These are phyloP conservation scores for Trichophyton schoenleinii DNA, from an alignment of 2,329 filamentous ascomycete species.

Conservation along the genomic window DNA sequence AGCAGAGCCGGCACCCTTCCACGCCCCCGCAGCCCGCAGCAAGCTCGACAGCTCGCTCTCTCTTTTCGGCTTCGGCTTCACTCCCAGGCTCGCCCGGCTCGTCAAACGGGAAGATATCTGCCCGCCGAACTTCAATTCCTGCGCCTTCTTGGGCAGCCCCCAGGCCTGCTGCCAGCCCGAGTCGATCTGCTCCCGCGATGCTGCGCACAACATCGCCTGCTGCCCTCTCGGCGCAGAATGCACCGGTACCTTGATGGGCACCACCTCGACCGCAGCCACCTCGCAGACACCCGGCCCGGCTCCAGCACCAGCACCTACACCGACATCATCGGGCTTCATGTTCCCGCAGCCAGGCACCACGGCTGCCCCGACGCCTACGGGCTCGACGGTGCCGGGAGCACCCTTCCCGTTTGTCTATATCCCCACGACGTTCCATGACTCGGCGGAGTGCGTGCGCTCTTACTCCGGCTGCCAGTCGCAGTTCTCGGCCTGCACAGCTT, in stretches of 20 bases:
- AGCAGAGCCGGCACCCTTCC: conserved; percentile 8
- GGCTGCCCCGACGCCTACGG: conserved; percentile 21
- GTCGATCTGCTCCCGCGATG: conserved; percentile 45
- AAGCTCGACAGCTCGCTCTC: not conserved
- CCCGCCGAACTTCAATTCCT: conserved; percentile 41
- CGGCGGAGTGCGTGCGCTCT: conserved; percentile 41
- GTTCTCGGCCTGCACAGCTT: conserved; percentile 31
- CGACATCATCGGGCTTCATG: conserved; percentile 23
- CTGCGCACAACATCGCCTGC: conserved; percentile 47
- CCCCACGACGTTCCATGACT: conserved; percentile 41
- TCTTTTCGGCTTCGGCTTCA: not conserved
- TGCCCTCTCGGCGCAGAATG: conserved; percentile 47
- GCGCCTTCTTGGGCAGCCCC: conserved; percentile 40
- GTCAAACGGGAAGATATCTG: conserved; percentile 29
- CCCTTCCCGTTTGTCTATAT: conserved; percentile 43
- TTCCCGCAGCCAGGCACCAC: conserved; percentile 26
- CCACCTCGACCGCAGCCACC: conserved; percentile 14
- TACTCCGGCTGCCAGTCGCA: conserved; percentile 42
- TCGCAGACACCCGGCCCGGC: not conserved
- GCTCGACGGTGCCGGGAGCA: conserved; percentile 36
- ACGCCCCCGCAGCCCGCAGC: conserved; percentile 4
- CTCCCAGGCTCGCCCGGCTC: conserved; percentile 5
- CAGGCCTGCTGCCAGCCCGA: conserved; percentile 44
- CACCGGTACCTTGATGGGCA: conserved; percentile 39
- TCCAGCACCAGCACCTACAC: conserved; percentile 14